Percentiles rank a stretch among this genome's conserved stretches.
Conservation (phyloP, 805 yeast species). For the Nakazawaea ernobii region DNA sequence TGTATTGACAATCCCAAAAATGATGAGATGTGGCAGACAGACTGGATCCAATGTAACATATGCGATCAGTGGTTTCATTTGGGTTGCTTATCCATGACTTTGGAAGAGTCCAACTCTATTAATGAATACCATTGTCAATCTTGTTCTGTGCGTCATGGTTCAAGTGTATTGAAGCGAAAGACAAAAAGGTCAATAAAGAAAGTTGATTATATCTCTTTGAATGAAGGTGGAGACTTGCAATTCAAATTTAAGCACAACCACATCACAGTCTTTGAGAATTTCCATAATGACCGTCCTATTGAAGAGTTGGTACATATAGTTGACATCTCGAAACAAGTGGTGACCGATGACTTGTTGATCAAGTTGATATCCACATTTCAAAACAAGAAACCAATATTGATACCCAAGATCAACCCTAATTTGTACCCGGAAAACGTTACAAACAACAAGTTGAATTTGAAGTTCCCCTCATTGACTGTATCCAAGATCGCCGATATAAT, state of each 20-base stretch:
- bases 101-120: slow-evolving; percentile 31
- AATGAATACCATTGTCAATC: slow-evolving; percentile 48
- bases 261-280: slow-evolving; percentile 28
- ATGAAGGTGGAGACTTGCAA: slow-evolving; percentile 59
- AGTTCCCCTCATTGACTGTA: slow-evolving; percentile 53
- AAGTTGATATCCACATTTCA: slow-evolving; percentile 21
- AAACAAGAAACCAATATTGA: slow-evolving; percentile 25
- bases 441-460: slow-evolving; percentile 14
- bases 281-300: slow-evolving; percentile 20
- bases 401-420: slow-evolving; percentile 17
- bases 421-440: slow-evolving; percentile 3
- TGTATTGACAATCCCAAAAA: slow-evolving; percentile 10
- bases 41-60: slow-evolving; percentile 54
- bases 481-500: slow-evolving; percentile 49
- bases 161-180: slow-evolving; percentile 42
- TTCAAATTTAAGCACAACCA: slow-evolving; percentile 56
- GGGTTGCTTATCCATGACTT: slow-evolving; percentile 36
- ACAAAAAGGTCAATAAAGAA: slow-evolving; percentile 46
- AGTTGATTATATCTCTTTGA: slow-evolving; percentile 74
- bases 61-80: slow-evolving; percentile 54
- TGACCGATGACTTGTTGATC: slow-evolving; percentile 20
- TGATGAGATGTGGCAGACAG: slow-evolving; percentile 14
- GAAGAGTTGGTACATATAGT: slow-evolving; percentile 23
- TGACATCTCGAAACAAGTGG: slow-evolving; percentile 17
- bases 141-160: slow-evolving; percentile 43